phyloP scores from a whole-genome alignment of 345 rosid species.

The Microcos paniculata region DNA sequence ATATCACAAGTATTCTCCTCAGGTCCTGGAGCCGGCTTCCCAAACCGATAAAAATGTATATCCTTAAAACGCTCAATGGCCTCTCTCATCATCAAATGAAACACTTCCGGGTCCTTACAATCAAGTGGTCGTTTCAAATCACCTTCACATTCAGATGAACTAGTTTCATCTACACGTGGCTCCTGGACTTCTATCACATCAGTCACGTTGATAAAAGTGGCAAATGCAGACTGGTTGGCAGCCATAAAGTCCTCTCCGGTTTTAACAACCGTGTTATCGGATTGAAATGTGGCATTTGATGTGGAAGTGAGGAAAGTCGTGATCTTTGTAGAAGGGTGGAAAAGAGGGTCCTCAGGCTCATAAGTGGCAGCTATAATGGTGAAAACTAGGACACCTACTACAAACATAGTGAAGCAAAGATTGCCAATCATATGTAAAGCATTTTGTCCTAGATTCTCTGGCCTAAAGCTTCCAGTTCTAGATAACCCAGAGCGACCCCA shows the following conservation, averaged over 20 bases:
- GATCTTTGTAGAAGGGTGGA: constrained; percentile 78
- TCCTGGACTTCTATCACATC: constrained; percentile 45
- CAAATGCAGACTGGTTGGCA: constrained; percentile 64
- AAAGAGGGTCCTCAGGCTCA: constrained; percentile 86
- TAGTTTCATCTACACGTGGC: constrained; percentile 9
- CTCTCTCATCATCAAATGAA: constrained; percentile 80
- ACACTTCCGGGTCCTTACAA: constrained; percentile 82
- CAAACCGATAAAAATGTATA: constrained; percentile 83
- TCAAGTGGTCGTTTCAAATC: constrained; percentile 47
- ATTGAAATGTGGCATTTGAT: constrained; percentile 74
- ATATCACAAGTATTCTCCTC: constrained; percentile 67
- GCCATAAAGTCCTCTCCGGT: constrained; percentile 95
- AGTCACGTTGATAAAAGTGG: constrained; percentile 55
- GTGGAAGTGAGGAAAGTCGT: constrained; percentile 75
- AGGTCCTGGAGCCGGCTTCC: constrained; percentile 63
- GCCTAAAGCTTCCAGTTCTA: constrained; percentile 67
- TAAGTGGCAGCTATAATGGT: constrained; percentile 92
- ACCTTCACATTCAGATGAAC: constrained; percentile 39
- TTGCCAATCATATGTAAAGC: constrained; percentile 82
- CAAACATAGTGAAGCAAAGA: constrained; percentile 82
- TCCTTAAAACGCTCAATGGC: constrained; percentile 81
- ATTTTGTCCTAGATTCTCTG: constrained; percentile 73
- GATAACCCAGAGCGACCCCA: constrained; percentile 47
- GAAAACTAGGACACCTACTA: constrained; percentile 74
- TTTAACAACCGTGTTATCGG: constrained; percentile 66